These are phyloP conservation scores for Arthroderma sp. DNA, from an alignment of 2,329 filamentous ascomycete genomes.

Conservation along the genomic window DNA sequence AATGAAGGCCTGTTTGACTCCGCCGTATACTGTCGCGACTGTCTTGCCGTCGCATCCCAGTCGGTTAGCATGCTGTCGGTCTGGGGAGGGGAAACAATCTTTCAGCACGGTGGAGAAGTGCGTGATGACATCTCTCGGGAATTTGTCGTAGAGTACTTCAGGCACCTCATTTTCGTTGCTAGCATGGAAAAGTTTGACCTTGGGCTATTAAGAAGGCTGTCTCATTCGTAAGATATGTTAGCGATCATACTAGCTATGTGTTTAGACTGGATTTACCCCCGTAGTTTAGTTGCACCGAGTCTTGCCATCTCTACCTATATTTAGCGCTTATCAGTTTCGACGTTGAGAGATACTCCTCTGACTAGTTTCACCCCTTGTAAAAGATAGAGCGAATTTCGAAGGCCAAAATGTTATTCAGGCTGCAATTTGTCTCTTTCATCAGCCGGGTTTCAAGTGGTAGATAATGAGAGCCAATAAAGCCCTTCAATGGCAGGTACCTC, in stretches of 20 bases:
- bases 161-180: slow-evolving; percentile 2
- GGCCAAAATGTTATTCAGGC: too few species aligned
- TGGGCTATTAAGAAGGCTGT: slow-evolving; percentile 7
- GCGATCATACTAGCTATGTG: neutral
- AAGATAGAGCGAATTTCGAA: too few species aligned
- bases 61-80: slow-evolving; percentile 4
- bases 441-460: too few species aligned
- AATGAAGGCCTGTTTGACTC: slow-evolving; percentile 4
- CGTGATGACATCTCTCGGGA: slow-evolving; percentile 6
- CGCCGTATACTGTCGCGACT: slow-evolving; percentile 8
- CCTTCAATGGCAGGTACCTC: too few species aligned
- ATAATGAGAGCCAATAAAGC: too few species aligned
- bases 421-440: too few species aligned
- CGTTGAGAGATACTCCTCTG: too few species aligned
- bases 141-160: slow-evolving; percentile 3
- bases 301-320: neutral
- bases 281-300: neutral
- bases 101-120: slow-evolving; percentile 8
- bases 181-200: slow-evolving; percentile 7
- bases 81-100: slow-evolving; percentile 8
- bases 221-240: neutral
- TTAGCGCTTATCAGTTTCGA: too few species aligned
- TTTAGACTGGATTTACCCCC: neutral
- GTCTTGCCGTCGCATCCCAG: slow-evolving; percentile 8
- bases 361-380: too few species aligned